A percentile compares a stretch with the other conserved stretches of the same genome.
Conservation (phyloP, 225 moss, liverwort and hornwort genomes). For the Polytrichum formosum region DNA sequence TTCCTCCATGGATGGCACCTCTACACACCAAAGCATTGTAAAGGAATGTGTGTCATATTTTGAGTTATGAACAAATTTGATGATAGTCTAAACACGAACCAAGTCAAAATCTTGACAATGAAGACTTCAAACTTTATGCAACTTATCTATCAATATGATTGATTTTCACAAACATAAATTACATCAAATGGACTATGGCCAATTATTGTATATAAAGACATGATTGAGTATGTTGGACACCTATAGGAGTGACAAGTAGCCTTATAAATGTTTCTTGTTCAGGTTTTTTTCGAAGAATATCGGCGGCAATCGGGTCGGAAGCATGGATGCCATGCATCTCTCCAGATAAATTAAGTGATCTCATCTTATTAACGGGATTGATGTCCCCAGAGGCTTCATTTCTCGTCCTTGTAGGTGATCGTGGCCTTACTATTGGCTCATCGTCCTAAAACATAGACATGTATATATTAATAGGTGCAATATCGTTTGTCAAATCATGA, state of each 20-base stretch:
- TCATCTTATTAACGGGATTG: slow-evolving; percentile 38
- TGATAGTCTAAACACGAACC: too few species aligned
- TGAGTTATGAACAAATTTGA: too few species aligned
- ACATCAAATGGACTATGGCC: too few species aligned
- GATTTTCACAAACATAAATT: too few species aligned
- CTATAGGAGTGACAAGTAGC: slow-evolving; percentile 74
- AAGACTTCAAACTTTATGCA: too few species aligned
- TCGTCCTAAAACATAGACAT: slow-evolving; percentile 31
- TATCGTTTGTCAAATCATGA: too few species aligned
- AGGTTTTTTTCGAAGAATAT: slow-evolving; percentile 92
- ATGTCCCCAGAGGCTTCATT: slow-evolving; percentile 23
- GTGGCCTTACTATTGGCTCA: slow-evolving; percentile 43
- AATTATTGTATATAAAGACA: too few species aligned
- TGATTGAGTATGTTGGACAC: slow-evolving; percentile 23
- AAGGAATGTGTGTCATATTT: too few species aligned
- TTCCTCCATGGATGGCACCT: slow-evolving; percentile 81
- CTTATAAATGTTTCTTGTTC: slow-evolving; percentile 92
- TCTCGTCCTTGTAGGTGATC: slow-evolving; percentile 33
- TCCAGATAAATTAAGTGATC: slow-evolving; percentile 69
- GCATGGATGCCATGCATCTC: slow-evolving; percentile 89
- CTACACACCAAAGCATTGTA: slow-evolving; percentile 19
- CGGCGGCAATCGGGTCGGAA: slow-evolving; percentile 83
- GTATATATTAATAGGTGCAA: too few species aligned
- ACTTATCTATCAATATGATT: too few species aligned
- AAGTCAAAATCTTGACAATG: not conserved